Conservation (phyloP, 352 stramenopile genomes). For the Phytophthora crassamura region DNA sequence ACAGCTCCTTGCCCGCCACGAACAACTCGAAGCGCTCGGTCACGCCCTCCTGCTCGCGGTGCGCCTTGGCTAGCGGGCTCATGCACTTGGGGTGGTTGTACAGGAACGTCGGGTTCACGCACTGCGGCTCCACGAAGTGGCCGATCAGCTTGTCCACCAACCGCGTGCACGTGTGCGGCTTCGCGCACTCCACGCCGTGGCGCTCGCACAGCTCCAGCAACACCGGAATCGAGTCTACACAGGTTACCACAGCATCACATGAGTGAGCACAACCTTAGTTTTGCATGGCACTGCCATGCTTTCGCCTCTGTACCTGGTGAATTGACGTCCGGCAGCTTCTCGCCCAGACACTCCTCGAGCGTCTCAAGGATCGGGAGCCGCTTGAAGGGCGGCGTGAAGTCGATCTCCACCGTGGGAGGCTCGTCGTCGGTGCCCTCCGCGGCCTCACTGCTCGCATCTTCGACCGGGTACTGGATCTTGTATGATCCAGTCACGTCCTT, state of each 20-base stretch:
- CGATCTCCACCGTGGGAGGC: conserved; percentile 88
- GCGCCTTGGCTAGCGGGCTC: conserved; percentile 96
- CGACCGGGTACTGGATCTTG: conserved; percentile 95
- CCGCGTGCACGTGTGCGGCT: conserved; percentile 95
- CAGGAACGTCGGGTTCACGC: conserved; percentile 97
- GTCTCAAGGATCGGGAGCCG: conserved; percentile 97
- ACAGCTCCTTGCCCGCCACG: conserved; percentile 95
- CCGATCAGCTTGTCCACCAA: conserved; percentile 98
- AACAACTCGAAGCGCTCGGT: conserved; percentile 99
- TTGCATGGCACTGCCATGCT: background rate
- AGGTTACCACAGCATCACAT: background rate
- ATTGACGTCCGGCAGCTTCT: conserved; percentile 75
- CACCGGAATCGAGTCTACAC: conserved; percentile 63
- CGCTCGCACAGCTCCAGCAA: conserved; percentile 89
- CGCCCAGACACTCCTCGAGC: conserved; percentile 91
- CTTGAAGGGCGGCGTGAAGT: conserved; percentile 99
- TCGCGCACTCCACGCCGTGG: conserved; percentile 90
- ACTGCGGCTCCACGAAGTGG: conserved; percentile 96
- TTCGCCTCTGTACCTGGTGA: conserved; percentile 44
- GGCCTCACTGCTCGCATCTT: conserved; percentile 41
- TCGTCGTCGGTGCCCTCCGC: conserved; percentile 21
- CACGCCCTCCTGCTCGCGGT: conserved; percentile 92
- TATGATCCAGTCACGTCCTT: conserved; percentile 96
- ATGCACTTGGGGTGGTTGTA: conserved; percentile 98
- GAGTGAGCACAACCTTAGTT: conserved; percentile 10